Percentiles rank a stretch among this genome's conserved stretches.
These are phyloP conservation scores for Endoconidiophora polonica DNA, from an alignment of 2,329 filamentous ascomycete genomes.

Conservation along the genomic window DNA sequence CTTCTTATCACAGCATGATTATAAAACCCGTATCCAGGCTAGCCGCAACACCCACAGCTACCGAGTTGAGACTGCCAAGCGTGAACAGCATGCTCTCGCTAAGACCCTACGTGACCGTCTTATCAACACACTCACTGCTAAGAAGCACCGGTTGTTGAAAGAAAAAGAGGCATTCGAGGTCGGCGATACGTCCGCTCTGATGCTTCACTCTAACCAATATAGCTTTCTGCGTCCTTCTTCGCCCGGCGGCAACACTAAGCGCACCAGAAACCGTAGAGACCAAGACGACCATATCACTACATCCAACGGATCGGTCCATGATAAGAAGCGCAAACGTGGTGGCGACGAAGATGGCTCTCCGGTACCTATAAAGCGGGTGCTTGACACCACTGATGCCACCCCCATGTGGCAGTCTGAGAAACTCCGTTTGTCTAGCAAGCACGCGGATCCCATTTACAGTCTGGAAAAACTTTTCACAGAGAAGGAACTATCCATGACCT, in stretches of 20 bases:
- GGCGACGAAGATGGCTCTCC: conserved; percentile 48
- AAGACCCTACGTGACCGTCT: conserved; percentile 48
- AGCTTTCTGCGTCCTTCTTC: conserved; percentile 47
- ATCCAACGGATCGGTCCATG: conserved; percentile 25
- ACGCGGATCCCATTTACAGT: conserved; percentile 44
- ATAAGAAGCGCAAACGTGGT: conserved; percentile 45
- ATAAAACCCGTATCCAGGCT: conserved; percentile 43
- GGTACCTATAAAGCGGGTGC: conserved; percentile 35
- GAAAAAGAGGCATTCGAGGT: conserved; percentile 55
- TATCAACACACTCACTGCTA: conserved; percentile 46
- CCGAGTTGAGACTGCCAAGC: conserved; percentile 43
- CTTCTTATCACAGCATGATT: conserved; percentile 34
- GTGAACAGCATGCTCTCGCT: conserved; percentile 42
- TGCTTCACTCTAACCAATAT: conserved; percentile 52
- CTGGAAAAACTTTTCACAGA: conserved; percentile 57
- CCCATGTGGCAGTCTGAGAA: conserved; percentile 47
- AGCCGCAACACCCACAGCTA: conserved; percentile 43
- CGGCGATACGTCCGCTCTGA: conserved; percentile 45
- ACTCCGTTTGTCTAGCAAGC: conserved; percentile 33
- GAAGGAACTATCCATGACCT: conserved; percentile 49
- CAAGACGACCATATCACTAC: conserved; percentile 37
- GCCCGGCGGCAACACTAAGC: conserved; percentile 47
- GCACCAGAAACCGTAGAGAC: conserved; percentile 44
- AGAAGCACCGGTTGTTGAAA: conserved; percentile 45
- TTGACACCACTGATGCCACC: conserved; percentile 41